Percentiles rank a stretch among this genome's conserved stretches.
These are phyloP conservation scores for Hypsizygus marmoreus DNA, from an alignment of 768 basidiomycete species.

Conservation along the genomic window DNA sequence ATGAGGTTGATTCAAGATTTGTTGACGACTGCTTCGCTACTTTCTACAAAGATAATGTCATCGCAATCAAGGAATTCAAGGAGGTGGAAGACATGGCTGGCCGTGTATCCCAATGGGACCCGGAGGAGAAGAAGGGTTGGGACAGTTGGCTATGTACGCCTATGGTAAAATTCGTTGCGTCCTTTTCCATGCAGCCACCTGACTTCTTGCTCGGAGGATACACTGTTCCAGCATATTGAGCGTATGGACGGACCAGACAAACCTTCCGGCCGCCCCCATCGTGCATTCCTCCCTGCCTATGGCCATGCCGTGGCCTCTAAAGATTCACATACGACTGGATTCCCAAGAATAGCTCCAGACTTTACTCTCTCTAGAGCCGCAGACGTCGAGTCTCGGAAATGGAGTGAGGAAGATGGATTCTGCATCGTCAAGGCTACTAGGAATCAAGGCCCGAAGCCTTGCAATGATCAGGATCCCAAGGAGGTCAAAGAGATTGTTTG, in stretches of 20 bases:
- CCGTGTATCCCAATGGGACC: no score
- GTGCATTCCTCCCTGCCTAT: background rate
- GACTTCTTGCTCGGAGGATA: background rate
- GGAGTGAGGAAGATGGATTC: constrained; percentile 6
- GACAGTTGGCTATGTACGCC: no score
- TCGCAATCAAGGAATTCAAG: background rate
- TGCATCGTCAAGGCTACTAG: background rate
- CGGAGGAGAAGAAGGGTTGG: no score
- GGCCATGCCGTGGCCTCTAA: background rate
- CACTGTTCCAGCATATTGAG: background rate
- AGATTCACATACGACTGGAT: constrained; percentile 11
- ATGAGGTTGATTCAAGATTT: background rate
- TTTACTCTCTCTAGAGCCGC: constrained; percentile 12
- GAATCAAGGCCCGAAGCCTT: background rate
- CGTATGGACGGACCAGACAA: background rate
- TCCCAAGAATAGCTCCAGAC: constrained; percentile 12
- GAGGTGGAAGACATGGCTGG: no score
- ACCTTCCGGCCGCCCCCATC: constrained; percentile 2
- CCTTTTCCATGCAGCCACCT: no score
- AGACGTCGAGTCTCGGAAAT: constrained; percentile 5
- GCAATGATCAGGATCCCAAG: no score
- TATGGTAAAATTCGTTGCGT: no score
- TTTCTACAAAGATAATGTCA: background rate
- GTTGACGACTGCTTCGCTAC: background rate
- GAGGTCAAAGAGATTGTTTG: background rate